These are phyloP conservation scores for Fraxinus pennsylvanica DNA, from an alignment of 257 asterid genomes.

Conservation along the genomic window DNA sequence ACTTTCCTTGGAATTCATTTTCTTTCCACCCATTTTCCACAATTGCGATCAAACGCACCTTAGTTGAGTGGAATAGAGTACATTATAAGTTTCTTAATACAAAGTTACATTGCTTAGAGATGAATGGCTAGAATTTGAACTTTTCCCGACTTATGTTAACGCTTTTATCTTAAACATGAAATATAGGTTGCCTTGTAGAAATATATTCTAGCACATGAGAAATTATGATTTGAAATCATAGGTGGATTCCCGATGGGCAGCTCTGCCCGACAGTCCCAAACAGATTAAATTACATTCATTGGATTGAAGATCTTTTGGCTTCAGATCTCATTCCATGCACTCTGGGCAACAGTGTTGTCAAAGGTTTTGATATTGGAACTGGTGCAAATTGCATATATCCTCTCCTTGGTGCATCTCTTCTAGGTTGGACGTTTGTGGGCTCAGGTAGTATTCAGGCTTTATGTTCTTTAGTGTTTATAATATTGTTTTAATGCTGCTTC, in stretches of 20 bases:
- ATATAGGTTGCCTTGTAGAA: not conserved
- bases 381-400: constrained; percentile 98
- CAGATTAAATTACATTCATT: constrained; percentile 90
- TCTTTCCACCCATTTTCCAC: too few species aligned
- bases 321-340: constrained; percentile 50
- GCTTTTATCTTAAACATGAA: not conserved
- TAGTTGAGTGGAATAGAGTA: not conserved
- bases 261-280: constrained; percentile 96
- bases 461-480: constrained; percentile 2
- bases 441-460: constrained; percentile 50
- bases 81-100: not conserved
- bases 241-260: constrained; percentile 99
- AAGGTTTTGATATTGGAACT: constrained; percentile 93
- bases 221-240: constrained; percentile 30
- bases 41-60: too few species aligned
- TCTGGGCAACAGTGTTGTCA: constrained; percentile 32
- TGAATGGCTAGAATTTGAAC: not conserved
- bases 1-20: too few species aligned
- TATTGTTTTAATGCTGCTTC: not conserved
- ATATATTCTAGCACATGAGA: not conserved
- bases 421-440: constrained; percentile 91
- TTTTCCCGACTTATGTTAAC: not conserved
- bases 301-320: constrained; percentile 86
- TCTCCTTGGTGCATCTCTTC: constrained; percentile 93
- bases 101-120: not conserved